Conservation (phyloP, 2,329 filamentous ascomycete species). For the Verticillium tricorpus region DNA sequence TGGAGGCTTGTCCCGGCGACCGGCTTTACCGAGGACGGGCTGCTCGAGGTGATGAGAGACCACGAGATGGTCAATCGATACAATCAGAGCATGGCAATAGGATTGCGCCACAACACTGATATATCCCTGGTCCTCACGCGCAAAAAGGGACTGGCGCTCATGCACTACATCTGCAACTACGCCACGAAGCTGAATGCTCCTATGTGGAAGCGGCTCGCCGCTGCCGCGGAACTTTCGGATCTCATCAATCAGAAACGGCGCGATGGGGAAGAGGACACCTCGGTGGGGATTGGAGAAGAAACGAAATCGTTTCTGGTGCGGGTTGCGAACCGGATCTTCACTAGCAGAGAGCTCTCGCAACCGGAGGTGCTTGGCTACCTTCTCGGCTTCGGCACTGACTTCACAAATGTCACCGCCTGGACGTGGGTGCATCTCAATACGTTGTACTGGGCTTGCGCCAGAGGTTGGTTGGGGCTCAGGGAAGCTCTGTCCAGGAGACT, state of each 20-base stretch:
- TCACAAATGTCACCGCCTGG: conserved; percentile 4
- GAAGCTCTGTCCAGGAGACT: background rate
- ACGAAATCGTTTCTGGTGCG: conserved; percentile 7
- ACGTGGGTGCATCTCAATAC: conserved; percentile 1
- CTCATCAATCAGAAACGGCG: background rate
- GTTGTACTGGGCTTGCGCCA: conserved; percentile 7
- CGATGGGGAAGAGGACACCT: too few species aligned
- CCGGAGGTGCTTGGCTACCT: conserved; percentile 7
- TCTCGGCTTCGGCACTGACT: conserved; percentile 6
- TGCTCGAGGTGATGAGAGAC: conserved; percentile 2
- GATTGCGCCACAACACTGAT: conserved; percentile 7
- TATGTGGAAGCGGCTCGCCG: background rate
- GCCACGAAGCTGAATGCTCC: background rate
- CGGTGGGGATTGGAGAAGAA: too few species aligned
- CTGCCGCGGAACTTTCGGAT: background rate
- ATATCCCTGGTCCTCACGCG: background rate
- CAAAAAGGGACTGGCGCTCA: background rate
- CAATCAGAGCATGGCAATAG: conserved; percentile 8
- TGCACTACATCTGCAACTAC: background rate
- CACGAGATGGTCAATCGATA: conserved; percentile 8
- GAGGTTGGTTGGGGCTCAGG: background rate
- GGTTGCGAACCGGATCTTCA: conserved; percentile 9
- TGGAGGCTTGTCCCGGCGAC: conserved; percentile 5
- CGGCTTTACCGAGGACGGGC: conserved; percentile 2
- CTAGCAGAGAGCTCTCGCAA: conserved; percentile 6